Conservation (phyloP, 805 yeast genomes). For the Cyberlindnera meyerae region DNA sequence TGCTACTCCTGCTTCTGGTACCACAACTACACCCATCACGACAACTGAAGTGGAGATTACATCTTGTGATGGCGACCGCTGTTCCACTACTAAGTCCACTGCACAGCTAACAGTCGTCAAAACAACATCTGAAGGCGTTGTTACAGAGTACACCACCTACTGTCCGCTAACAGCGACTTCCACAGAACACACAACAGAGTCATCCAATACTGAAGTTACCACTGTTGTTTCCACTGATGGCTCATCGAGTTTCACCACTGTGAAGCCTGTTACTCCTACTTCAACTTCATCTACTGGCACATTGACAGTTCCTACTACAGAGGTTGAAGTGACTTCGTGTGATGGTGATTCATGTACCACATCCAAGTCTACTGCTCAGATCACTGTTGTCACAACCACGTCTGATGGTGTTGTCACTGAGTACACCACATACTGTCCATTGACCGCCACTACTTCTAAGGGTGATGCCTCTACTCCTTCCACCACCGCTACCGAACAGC, state of each 20-base stretch:
- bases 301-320: no score
- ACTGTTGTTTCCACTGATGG: not conserved
- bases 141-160: conserved; percentile 38
- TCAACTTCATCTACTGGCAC: no score
- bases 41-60: conserved; percentile 27
- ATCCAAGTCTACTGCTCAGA: conserved; percentile 28
- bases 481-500: no score
- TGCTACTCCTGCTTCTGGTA: no score
- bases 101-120: conserved; percentile 29
- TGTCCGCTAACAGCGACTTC: conserved; percentile 30
- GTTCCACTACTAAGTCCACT: conserved; percentile 25
- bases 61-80: conserved; percentile 26
- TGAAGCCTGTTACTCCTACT: no score
- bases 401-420: conserved; percentile 23
- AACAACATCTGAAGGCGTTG: conserved; percentile 26
- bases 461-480: no score
- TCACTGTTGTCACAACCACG: conserved; percentile 32
- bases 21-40: conserved; percentile 7
- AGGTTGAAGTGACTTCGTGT: conserved; percentile 33
- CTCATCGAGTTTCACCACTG: conserved; percentile 24
- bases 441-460: no score
- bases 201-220: no score
- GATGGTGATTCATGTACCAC: conserved; percentile 29
- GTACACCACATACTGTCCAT: no score
- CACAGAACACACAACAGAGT: not conserved